phyloP scores from a whole-genome alignment of 2,329 filamentous ascomycete species.

The Xylaria sp. region DNA sequence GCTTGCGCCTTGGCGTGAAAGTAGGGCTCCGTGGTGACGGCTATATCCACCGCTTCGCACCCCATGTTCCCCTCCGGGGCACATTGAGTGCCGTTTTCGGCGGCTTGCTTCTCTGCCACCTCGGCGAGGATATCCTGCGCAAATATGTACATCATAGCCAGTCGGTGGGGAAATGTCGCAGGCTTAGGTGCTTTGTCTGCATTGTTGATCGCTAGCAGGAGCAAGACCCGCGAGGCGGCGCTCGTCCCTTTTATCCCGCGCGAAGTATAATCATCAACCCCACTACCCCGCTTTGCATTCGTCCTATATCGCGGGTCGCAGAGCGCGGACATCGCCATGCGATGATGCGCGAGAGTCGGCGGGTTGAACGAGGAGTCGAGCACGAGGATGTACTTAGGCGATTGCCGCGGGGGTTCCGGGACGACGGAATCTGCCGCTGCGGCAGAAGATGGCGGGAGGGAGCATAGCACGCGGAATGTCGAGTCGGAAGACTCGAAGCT shows the following conservation, averaged over 20 bases:
- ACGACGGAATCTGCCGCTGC: conserved; percentile 5
- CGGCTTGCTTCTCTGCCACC: not conserved
- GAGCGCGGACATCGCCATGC: conserved; percentile 64
- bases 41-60: conserved; percentile 68
- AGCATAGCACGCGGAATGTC: conserved; percentile 60
- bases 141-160: conserved; percentile 78
- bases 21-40: conserved; percentile 76
- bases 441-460: conserved; percentile 47
- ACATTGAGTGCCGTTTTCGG: not conserved
- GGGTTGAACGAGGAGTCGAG: conserved; percentile 78
- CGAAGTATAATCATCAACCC: not conserved
- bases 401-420: conserved; percentile 41
- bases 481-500: conserved; percentile 58
- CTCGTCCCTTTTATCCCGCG: conserved; percentile 4
- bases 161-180: conserved; percentile 72
- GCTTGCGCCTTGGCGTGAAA: conserved; percentile 77
- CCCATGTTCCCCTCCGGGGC: not conserved
- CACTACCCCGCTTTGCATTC: not conserved
- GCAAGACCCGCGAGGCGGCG: conserved; percentile 58
- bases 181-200: conserved; percentile 75
- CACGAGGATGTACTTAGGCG: conserved; percentile 60
- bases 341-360: conserved; percentile 70
- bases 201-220: conserved; percentile 72
- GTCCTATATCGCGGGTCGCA: conserved; percentile 31
- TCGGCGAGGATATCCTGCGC: conserved; percentile 63